Percentiles rank a stretch among this genome's conserved stretches.
phyloP scores from a whole-genome alignment of 2,329 filamentous ascomycete genomes.

The Fusarium penzigii region DNA sequence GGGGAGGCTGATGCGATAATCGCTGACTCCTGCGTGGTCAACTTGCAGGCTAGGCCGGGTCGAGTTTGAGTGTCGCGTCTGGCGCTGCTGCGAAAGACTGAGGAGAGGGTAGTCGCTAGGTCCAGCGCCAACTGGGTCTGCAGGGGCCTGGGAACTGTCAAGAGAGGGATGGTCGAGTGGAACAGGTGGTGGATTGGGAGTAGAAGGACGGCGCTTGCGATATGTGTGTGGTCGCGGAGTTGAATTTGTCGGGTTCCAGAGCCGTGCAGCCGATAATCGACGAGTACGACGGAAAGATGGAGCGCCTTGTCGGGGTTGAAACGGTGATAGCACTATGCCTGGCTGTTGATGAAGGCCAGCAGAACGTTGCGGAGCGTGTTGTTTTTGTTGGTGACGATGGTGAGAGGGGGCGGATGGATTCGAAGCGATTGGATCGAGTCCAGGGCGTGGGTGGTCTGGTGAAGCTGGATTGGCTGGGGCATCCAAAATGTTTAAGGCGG shows the following conservation, averaged over 20 bases:
- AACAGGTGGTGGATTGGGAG: constrained; percentile 53
- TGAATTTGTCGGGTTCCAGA: constrained; percentile 64
- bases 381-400: not conserved
- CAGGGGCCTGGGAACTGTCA: constrained; percentile 36
- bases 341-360: constrained; percentile 17
- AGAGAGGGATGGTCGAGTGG: constrained; percentile 50
- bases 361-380: constrained; percentile 8
- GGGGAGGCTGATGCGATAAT: constrained; percentile 55
- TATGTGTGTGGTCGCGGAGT: constrained; percentile 46
- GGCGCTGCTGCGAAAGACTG: constrained; percentile 51
- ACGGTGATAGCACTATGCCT: constrained; percentile 35
- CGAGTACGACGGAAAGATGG: constrained; percentile 35
- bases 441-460: constrained; percentile 35
- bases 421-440: constrained; percentile 16
- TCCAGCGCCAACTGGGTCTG: constrained; percentile 40
- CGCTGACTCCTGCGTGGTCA: constrained; percentile 46
- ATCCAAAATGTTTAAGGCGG: constrained; percentile 34
- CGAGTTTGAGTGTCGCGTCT: constrained; percentile 44
- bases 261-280: constrained; percentile 49
- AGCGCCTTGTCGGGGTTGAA: constrained; percentile 43
- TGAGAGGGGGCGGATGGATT: constrained; percentile 24
- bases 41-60: constrained; percentile 53
- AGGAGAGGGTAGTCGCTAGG: constrained; percentile 54
- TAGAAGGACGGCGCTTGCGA: constrained; percentile 51
- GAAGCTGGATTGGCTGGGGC: constrained; percentile 29